Base-by-base conservation (phyloP, 2,329 filamentous ascomycete genomes). In the Pseudocercospora crystallina region DNA sequence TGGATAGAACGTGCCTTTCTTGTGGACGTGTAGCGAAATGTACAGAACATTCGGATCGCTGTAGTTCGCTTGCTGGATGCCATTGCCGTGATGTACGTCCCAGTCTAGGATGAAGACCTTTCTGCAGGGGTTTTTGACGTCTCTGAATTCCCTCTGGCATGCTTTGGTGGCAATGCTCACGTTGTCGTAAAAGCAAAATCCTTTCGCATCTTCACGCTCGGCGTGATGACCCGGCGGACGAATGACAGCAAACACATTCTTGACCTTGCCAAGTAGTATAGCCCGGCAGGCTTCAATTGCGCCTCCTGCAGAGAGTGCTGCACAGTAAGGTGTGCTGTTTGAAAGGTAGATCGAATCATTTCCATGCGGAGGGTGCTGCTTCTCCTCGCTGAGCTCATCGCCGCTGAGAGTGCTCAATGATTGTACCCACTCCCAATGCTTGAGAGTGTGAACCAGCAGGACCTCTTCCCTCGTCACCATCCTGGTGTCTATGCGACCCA, bases 111-210 rank as follows among this genome's bases (percentile, higher is more conserved):
- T 94, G 48, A 99, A 72, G 14, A 99, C 82, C 71, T 95, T 97
- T 49, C 90, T 84, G 65, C 92, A 96, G 17, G 35, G 32, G 20
- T 26, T 26, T 26, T 26, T 26, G 3, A 36, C 35, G 3, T 92
- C 82, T 1, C 88, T 88, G 60, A 88, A 94, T 53, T 90, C 84
- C 46, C 80, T 75, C 67, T 96, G 90, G 66, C 91, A 96, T 10
- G 91, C 87, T 53, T 83, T 86, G n/a, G 90, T 86, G 1, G 91
- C 92, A 51, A 99, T 87, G 14, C 89, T 90, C 2, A 97, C 94
- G 65, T 99, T 99, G 74, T 99, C 96, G 75, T 97, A 97, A 52
- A 97, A 82, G 69, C 94, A 99, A 66, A 99, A 99, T 0, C 94
- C 94, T 80, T 96, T 94, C 1, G 92, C 82, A 32, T 84, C 78